Conservation (phyloP, 1,284 basidiomycete species). For the Thelephora terrestris region DNA sequence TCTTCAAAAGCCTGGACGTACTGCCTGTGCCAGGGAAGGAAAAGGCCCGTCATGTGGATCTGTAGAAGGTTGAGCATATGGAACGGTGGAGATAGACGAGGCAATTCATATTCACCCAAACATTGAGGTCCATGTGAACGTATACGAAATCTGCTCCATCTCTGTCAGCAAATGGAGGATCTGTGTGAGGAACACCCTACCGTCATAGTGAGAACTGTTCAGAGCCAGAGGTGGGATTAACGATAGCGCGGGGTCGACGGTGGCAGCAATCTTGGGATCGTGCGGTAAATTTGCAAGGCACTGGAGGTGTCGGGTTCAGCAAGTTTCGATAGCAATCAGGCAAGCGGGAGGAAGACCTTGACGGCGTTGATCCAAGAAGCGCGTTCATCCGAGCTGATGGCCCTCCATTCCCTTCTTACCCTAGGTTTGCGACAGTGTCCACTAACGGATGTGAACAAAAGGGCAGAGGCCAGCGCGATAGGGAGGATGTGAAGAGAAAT, state of each 20-base stretch:
- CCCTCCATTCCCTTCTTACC: no score
- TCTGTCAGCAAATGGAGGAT: not conserved
- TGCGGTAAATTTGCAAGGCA: conserved; percentile 25
- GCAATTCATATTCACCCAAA: conserved; percentile 11
- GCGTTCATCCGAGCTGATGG: no score
- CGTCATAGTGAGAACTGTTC: conserved; percentile 26
- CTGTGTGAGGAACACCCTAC: not conserved
- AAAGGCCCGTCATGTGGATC: conserved; percentile 29
- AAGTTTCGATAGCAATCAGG: no score
- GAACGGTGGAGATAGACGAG: not conserved
- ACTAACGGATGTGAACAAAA: no score
- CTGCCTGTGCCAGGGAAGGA: conserved; percentile 31
- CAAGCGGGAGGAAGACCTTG: no score
- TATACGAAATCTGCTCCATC: conserved; percentile 23
- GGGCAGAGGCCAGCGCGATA: no score
- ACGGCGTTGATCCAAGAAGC: no score
- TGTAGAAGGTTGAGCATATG: conserved; percentile 9
- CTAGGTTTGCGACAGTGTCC: no score
- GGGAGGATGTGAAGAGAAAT: no score
- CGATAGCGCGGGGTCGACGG: conserved; percentile 18
- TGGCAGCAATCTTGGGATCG: conserved; percentile 15
- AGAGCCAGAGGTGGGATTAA: conserved; percentile 22
- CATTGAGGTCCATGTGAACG: conserved; percentile 28
- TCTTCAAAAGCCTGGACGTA: conserved; percentile 24
- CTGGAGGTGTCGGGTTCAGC: no score